Base-by-base conservation (phyloP, 192 early-diverging fungal species). In the Backusella psychrophila region DNA sequence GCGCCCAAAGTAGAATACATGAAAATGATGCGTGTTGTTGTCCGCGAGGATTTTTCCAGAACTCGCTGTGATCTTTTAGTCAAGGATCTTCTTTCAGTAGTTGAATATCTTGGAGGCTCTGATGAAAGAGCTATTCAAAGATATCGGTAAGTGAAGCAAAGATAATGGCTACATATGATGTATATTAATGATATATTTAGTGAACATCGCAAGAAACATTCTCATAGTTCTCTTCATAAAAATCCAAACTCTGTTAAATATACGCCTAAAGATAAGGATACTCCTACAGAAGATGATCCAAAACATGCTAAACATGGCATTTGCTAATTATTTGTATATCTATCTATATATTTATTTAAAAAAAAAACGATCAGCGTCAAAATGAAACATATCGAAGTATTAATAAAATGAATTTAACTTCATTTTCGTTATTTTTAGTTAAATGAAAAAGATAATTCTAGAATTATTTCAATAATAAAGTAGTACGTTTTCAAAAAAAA, bases 21-120 rank as follows among this genome's bases (percentile, higher is more conserved):
- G 53, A 87, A 90, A 49, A 79, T 92, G 38, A 65, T 93, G 69
- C 90, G 93, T 11, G 87, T 94, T 21, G 93, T 94, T 7, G 85
- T 94, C 7, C 83, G 90, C 39, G 91, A 91, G 56, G 78, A 79
- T 23, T 82, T 82, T 31, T 79, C 77, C 12, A 75, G 75, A 26
- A 39, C 69, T 29, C 74, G 81, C 15, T 79, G 77, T 63, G 81
- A 82, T 0, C 31, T 82, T 5, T 59, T 82, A 11, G 59, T 79
- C 29, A 56, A 71, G 1, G 81, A 82, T 38, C 70, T 82, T 31
- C 35, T 44, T 14, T 17, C 42, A 46, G 39, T 39, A 49, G 26
- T 71, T 15, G 26, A 71, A 7, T 42, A 33, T 44, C 29, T 71
- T 1, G 70, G 31, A 31, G 39, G 31, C 6, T 33, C 15, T 21